Evolutionary conservation across 352 stramenopile species (phyloP).

Genomic region (Phytophthora multivora): DNA sequence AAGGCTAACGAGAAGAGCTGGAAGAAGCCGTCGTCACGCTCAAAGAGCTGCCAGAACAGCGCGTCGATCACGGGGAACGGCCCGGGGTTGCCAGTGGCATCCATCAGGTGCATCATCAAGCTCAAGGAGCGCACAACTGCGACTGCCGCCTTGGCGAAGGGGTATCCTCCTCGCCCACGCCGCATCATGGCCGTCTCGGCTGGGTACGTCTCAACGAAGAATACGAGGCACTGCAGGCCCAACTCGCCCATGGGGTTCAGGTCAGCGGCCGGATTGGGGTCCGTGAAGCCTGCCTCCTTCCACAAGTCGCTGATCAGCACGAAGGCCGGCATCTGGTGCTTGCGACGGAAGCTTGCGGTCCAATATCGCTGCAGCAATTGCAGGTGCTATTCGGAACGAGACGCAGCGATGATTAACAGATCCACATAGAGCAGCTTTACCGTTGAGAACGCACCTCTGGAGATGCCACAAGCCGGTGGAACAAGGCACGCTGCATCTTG

Average conservation of each 20-base stretch:
- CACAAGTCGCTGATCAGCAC: slow-evolving; percentile 50
- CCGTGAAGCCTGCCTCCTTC: slow-evolving; percentile 55
- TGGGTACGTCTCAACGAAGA: slow-evolving; percentile 63
- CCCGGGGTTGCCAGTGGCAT: slow-evolving; percentile 39
- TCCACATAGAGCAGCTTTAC: no score
- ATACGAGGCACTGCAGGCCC: slow-evolving; percentile 67
- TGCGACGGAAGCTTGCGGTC: slow-evolving; percentile 47
- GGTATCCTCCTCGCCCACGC: slow-evolving; percentile 56
- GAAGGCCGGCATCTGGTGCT: slow-evolving; percentile 44
- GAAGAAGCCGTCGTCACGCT: slow-evolving; percentile 57
- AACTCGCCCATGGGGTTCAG: slow-evolving; percentile 63
- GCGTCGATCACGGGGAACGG: slow-evolving; percentile 55
- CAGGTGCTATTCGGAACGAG: slow-evolving; percentile 45
- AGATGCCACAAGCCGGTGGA: slow-evolving; percentile 58
- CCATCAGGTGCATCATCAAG: slow-evolving; percentile 56
- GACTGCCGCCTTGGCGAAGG: slow-evolving; percentile 64
- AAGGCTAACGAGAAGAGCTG: slow-evolving; percentile 65
- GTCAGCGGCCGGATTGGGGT: slow-evolving; percentile 55
- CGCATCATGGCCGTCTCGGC: slow-evolving; percentile 73
- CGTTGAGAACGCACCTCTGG: slow-evolving; percentile 44
- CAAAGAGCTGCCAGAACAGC: slow-evolving; percentile 71
- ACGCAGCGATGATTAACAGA: slow-evolving; percentile 3
- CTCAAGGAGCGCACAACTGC: slow-evolving; percentile 54
- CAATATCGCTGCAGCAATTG: slow-evolving; percentile 67
- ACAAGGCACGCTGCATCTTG: slow-evolving; percentile 66